Conservation (phyloP, 495 filamentous ascomycete genomes). For the Xylaria castorea region DNA sequence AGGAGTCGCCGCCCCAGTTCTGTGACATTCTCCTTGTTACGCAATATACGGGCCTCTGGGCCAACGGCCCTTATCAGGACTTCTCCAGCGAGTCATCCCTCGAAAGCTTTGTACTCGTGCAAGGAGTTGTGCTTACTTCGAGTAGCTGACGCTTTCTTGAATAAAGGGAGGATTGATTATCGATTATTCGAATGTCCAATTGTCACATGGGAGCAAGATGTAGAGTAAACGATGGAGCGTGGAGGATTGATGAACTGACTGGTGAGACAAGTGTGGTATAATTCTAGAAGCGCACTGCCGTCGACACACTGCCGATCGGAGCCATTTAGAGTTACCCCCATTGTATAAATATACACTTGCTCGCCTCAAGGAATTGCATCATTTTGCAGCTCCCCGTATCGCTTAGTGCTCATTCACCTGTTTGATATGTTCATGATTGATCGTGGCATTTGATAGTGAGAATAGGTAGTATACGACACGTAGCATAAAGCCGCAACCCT, state of each 20-base stretch:
- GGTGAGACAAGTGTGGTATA: not conserved
- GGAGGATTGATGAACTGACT: not conserved
- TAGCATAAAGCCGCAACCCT: not conserved
- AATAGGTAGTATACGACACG: not conserved
- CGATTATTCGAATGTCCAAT: not conserved
- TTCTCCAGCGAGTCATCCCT: not conserved
- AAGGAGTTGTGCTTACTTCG: not conserved
- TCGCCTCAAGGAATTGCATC: slow-evolving; percentile 13
- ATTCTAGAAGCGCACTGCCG: not conserved
- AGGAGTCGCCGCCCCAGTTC: slow-evolving; percentile 1
- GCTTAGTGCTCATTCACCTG: not conserved
- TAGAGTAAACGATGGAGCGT: not conserved
- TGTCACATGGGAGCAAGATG: not conserved
- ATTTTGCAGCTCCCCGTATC: not conserved
- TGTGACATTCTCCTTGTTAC: slow-evolving; percentile 8
- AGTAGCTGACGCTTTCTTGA: not conserved
- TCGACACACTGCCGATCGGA: not conserved
- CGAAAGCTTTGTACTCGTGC: too few relatives aligned
- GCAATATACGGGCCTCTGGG: slow-evolving; percentile 4
- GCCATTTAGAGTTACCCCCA: not conserved
- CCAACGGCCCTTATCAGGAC: slow-evolving; percentile 7
- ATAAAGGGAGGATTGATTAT: not conserved
- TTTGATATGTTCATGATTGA: not conserved
- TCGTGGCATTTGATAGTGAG: not conserved
- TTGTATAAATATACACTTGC: slow-evolving; percentile 9